Base-by-base conservation (phyloP, 345 rosid genomes). In the Barbarea vulgaris region DNA sequence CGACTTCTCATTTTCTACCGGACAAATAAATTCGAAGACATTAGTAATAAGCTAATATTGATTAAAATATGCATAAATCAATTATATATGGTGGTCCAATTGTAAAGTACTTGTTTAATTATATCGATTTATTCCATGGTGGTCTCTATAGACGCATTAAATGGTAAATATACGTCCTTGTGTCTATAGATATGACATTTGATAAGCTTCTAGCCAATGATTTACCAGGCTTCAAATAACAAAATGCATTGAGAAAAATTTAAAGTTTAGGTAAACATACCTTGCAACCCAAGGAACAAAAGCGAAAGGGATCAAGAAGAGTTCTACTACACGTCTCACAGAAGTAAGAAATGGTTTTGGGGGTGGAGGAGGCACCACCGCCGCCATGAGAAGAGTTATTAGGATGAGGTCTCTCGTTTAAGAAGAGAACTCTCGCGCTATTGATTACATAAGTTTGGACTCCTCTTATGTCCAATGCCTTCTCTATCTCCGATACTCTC, bases 261-360 rank as follows among this genome's bases (percentile, higher is more conserved):
- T 2, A 28, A 28, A 28, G 36, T 44, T 46, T 36, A 65, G 34
- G 36, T 18, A 2, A 65, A 74, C 81, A 79, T 5, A 86, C 98
- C 98, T 93, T 93, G 62, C 98, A 93, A 46, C 98, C 98, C 87
- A 93, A 81, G 44, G 98, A 93, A 70, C 98, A 93, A 81, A 93
- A 93, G 51, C 96, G 93, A 76, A 89, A 87, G 2, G 92, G 84
- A 76, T 93, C 97, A 67, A 88, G 77, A 62, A 93, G 91, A 62
- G 89, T 91, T 81, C 98, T 85, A 28, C 88, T 81, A 78, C 98
- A 93, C 55, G 85, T 83, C 75, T 93, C 97, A 25, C 98, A 93
- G 30, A 83, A 50, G 74, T 89, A 93, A 19, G 91, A 82, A 4
- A 82, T 81, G 34, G 83, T 84, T 82, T 83, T 84, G 1, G 86